phyloP scores from a whole-genome alignment of 2,329 filamentous ascomycete species.

The Paracamarosporium sp. region DNA sequence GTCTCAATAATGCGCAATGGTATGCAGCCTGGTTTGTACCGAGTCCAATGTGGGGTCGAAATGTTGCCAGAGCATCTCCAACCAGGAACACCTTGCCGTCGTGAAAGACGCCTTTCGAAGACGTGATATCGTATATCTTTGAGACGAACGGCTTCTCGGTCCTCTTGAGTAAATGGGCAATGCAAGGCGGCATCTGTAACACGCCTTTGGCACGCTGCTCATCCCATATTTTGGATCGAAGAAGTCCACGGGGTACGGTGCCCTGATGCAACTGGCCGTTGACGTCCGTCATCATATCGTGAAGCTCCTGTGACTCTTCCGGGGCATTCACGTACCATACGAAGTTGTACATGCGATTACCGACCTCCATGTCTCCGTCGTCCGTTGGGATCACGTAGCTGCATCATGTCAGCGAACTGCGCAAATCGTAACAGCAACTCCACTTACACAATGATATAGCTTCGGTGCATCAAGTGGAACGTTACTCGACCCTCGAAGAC shows the following conservation, averaged over 20 bases:
- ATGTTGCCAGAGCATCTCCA: constrained; percentile 51
- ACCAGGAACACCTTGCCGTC: constrained; percentile 50
- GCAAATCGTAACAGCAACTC: constrained; percentile 21
- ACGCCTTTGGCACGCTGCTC: constrained; percentile 22
- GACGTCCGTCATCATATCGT: constrained; percentile 47
- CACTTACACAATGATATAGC: constrained; percentile 7
- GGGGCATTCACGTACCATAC: constrained; percentile 52
- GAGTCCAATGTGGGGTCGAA: constrained; percentile 50
- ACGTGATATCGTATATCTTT: constrained; percentile 48
- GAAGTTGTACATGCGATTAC: constrained; percentile 50
- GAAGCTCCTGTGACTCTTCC: constrained; percentile 40
- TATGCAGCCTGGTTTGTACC: constrained; percentile 52
- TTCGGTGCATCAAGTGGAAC: constrained; percentile 3
- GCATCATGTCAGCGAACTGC: too few species aligned
- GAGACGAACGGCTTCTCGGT: constrained; percentile 50
- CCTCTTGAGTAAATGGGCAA: constrained; percentile 44
- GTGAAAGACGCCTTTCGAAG: constrained; percentile 37
- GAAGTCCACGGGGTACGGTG: constrained; percentile 9
- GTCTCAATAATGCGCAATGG: too few species aligned
- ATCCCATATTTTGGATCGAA: constrained; percentile 6
- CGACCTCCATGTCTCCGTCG: constrained; percentile 41
- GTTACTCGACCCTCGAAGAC: constrained; percentile 1
- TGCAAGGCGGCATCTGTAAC: constrained; percentile 43
- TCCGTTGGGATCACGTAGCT: too few species aligned
- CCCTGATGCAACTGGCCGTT: constrained; percentile 25